Evolutionary conservation across 129 eudicot genomes (phyloP), one percentile per base, ranked within the genome.

Genomic region (Escallonia rubra): DNA sequence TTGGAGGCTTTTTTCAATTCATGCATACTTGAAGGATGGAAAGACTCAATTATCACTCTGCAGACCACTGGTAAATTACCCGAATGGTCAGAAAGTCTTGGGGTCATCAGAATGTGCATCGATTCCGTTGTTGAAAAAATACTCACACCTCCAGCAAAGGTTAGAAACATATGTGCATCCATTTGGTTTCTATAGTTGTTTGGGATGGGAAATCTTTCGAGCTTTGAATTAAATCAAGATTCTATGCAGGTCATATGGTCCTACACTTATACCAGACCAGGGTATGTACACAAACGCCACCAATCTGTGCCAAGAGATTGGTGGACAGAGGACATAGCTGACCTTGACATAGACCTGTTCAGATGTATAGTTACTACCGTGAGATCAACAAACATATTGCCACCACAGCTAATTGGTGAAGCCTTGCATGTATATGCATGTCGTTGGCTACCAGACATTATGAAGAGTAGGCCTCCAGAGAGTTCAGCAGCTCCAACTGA

Each of bases 301-400:
- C 82, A 81, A 57, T 45, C 76, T 3, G 90, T 76, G 51, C 97
- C 97, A 5, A 90, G 80, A 73, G 97, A 90, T 73, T 90, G 97
- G 97, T 90, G 97, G 97, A 90, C 97, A 51, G 97, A 90, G 72
- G 95, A 90, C 68, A 72, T 90, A 61, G 79, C 92, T 55, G 82
- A 84, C 46, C 90, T 90, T 66, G 78, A 82, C 66, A 76, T 82
- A 68, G 95, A 90, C 70, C 65, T 85, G 38, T 87, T 90, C 81
- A 71, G 92, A 82, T 80, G 83, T 75, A 73, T 90, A 50, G 48
- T 90, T 54, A 74, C 77, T 4, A 78, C 89, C 0, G 71, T 90
- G 14, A 82, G 69, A 57, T 90, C 91, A 10, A 72, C 87, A 45
- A 82, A 85, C 77, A 71, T 78, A 78, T 63, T 87, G 69, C 82